Evolutionary conservation across 192 early-diverging fungal species (phyloP).

Genomic region (Spizellomyces sp.): DNA sequence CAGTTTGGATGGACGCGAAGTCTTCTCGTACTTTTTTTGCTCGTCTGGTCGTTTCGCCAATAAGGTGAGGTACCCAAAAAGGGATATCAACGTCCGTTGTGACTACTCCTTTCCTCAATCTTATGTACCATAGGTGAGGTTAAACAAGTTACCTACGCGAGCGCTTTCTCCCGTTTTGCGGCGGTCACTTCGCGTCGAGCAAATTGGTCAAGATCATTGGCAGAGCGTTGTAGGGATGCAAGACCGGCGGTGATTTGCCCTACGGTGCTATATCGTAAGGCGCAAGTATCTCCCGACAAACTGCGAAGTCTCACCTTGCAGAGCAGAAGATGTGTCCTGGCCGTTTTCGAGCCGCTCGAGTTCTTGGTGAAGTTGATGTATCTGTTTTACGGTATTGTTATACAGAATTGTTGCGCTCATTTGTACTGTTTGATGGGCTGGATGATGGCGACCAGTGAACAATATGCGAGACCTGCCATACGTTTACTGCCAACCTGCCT

Average conservation of each 20-base stretch:
- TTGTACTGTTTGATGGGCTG: background rate
- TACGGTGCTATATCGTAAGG: slow-evolving; percentile 7
- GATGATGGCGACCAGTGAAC: too few species aligned
- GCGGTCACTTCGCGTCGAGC: slow-evolving; percentile 50
- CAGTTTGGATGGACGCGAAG: slow-evolving; percentile 23
- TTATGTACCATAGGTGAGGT: too few species aligned
- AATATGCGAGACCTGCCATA: too few species aligned
- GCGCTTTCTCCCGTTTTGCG: slow-evolving; percentile 49
- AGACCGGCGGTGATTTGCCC: slow-evolving; percentile 39
- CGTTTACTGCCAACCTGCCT: too few species aligned
- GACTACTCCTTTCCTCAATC: too few species aligned
- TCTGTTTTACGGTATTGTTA: slow-evolving; percentile 43
- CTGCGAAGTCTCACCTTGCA: slow-evolving; percentile 19
- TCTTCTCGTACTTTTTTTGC: slow-evolving; percentile 42
- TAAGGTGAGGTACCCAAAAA: background rate
- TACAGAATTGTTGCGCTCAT: slow-evolving; percentile 45
- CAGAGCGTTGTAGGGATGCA: slow-evolving; percentile 38
- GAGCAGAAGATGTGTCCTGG: slow-evolving; percentile 26
- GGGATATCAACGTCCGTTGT: background rate
- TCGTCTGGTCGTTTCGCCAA: slow-evolving; percentile 21
- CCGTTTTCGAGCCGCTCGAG: slow-evolving; percentile 37
- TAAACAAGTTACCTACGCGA: slow-evolving; percentile 37
- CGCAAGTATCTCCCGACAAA: too few species aligned
- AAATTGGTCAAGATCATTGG: slow-evolving; percentile 44
- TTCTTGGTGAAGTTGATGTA: slow-evolving; percentile 34